These are phyloP conservation scores for Tricholoma bakamatsutake DNA, from an alignment of 768 basidiomycete species.

Conservation along the genomic window DNA sequence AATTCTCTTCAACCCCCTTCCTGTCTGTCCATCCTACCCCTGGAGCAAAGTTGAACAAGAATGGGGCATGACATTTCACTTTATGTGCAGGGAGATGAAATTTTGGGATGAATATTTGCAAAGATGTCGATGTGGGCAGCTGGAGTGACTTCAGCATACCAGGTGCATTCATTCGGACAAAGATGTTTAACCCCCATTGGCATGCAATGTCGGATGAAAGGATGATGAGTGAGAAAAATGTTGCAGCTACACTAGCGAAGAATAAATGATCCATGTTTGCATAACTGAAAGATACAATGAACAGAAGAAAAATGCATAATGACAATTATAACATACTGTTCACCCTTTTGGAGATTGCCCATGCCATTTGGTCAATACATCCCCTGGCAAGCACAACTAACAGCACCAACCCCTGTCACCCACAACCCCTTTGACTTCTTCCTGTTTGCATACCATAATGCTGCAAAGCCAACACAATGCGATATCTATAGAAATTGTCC, in stretches of 20 bases:
- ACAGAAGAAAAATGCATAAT: no score
- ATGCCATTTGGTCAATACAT: conserved; percentile 12
- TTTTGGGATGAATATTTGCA: conserved; percentile 17
- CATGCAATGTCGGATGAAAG: conserved; percentile 25
- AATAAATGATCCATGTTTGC: conserved; percentile 20
- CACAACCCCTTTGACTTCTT: conserved; percentile 8
- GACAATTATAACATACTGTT: conserved; percentile 4
- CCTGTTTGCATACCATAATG: conserved; percentile 4
- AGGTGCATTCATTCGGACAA: no score
- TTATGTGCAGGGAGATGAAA: conserved; percentile 21
- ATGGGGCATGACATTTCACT: conserved; percentile 14
- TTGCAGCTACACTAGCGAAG: conserved; percentile 9
- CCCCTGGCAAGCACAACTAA: conserved; percentile 13
- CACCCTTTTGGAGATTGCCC: neutral
- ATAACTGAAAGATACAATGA: conserved; percentile 4
- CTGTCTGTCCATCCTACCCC: conserved; percentile 18
- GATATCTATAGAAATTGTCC: neutral
- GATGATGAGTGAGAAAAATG: neutral
- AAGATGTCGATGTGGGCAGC: no score
- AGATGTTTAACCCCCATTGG: conserved; percentile 18
- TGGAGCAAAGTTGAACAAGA: conserved; percentile 17
- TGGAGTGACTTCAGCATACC: no score
- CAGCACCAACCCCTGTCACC: conserved; percentile 16
- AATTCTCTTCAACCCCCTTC: conserved; percentile 14
- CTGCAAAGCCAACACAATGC: conserved; percentile 8